Conservation (phyloP, 768 basidiomycete species). For the Fomitopsis pulvina region DNA sequence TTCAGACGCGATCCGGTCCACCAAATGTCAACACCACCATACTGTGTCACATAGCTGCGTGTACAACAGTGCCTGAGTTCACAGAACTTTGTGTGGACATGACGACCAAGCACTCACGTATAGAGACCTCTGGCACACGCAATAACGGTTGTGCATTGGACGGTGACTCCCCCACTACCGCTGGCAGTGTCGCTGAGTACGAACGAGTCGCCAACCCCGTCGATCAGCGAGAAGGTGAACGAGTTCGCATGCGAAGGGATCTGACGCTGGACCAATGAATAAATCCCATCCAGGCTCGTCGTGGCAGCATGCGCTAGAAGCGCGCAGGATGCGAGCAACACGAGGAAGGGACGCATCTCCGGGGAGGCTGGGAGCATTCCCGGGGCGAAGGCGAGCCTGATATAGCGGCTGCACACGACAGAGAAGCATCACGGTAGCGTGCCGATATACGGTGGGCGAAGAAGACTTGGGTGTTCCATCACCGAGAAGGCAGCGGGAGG, state of each 20-base stretch:
- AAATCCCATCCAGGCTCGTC: conserved; percentile 24
- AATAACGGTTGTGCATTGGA: conserved; percentile 30
- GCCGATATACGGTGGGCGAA: no score
- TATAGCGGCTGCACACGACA: neutral
- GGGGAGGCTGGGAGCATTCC: neutral
- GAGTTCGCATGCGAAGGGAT: conserved; percentile 26
- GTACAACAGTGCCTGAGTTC: neutral
- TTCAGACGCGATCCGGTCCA: conserved; percentile 36
- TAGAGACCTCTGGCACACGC: conserved; percentile 34
- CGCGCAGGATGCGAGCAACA: neutral
- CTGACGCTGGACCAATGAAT: conserved; percentile 28
- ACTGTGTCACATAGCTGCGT: conserved; percentile 31
- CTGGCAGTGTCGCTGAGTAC: conserved; percentile 23
- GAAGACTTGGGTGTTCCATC: no score
- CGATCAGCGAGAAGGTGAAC: conserved; percentile 25
- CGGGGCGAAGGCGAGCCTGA: neutral
- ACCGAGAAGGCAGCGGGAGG: neutral
- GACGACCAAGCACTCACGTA: conserved; percentile 20
- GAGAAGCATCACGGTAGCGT: neutral
- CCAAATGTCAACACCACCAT: conserved; percentile 35
- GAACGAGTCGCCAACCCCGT: conserved; percentile 26
- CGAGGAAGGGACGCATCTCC: neutral
- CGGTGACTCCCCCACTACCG: conserved; percentile 18
- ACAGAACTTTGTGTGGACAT: neutral
- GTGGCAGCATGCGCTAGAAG: neutral